Evolutionary conservation across 2,329 filamentous ascomycete species (phyloP).

Genomic region (Aspergillus sp.): DNA sequence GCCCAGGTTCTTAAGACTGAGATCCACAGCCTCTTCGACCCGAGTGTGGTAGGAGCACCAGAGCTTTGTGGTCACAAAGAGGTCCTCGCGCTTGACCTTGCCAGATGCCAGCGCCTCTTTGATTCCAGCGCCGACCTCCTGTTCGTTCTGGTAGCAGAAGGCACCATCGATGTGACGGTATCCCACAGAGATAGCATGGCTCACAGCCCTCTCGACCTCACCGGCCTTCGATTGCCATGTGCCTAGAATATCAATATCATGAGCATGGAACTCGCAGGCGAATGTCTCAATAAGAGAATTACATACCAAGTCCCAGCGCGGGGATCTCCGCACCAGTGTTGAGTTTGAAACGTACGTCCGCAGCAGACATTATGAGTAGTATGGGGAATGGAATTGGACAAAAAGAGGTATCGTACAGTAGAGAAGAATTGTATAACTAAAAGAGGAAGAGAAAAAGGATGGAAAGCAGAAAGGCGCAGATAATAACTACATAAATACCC

Average conservation of each 20-base stretch:
- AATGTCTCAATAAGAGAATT: neutral
- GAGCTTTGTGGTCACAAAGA: slow-evolving; percentile 82
- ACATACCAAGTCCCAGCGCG: slow-evolving; percentile 57
- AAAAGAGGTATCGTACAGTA: neutral
- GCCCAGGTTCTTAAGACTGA: slow-evolving; percentile 67
- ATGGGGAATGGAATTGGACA: slow-evolving; percentile 1
- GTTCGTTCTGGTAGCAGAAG: slow-evolving; percentile 55
- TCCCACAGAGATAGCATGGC: slow-evolving; percentile 48
- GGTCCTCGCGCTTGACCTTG: slow-evolving; percentile 66
- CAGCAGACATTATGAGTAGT: slow-evolving; percentile 45
- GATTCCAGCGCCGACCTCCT: slow-evolving; percentile 74
- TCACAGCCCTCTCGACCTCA: slow-evolving; percentile 55
- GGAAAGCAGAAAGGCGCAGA: neutral
- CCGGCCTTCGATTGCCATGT: slow-evolving; percentile 62
- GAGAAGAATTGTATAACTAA: neutral
- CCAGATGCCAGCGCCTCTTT: slow-evolving; percentile 67
- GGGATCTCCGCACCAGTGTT: slow-evolving; percentile 62
- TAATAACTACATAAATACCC: neutral
- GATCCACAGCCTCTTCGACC: slow-evolving; percentile 64
- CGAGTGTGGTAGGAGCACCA: slow-evolving; percentile 76
- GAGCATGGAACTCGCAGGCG: too few relatives aligned
- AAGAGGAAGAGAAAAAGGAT: slow-evolving; percentile 1
- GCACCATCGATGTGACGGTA: slow-evolving; percentile 40
- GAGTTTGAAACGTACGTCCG: slow-evolving; percentile 54
- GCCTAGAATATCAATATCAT: slow-evolving; percentile 42